Base-by-base conservation (phyloP, 2,329 filamentous ascomycete genomes). In the Bipolaris zeicola region DNA sequence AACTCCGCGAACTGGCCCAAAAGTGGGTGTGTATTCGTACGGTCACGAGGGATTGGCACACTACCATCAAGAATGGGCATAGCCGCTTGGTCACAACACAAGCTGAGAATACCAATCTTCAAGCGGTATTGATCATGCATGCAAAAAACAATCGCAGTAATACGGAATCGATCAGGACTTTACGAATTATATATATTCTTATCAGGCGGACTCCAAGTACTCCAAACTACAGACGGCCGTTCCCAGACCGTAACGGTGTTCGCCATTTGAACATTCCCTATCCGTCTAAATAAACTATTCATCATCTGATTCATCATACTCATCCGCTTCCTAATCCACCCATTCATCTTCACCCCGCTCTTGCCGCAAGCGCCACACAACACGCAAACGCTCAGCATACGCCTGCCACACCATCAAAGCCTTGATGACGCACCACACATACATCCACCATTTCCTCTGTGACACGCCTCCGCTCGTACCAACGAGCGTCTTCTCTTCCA, bases 371-470 rank as follows among this genome's bases (percentile, higher is more conserved):
- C 28, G 10, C 28, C 28, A 31, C 10, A 31, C 28, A 31, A 31
- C 24, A 7, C 39, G 45, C 20, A 18, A 47, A 5, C 41, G 41
- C 6, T 22, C 20, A 39, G 34, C 45, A 34, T 55, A 55, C 10
- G 48, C 53, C 36, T 56, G 48, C 26, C 50, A 49, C 0, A 49
- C 37, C 20, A 54, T 24, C 39, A 57, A 13, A 8, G 34, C 50
- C 11, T 49, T 49, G 28, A 49, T 11, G 6, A 57, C 33, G 22
- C 44, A 44, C 44, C 24, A 26, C 8, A 57, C 31, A 11, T 53
- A 33, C 8, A 39, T 31, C 33, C 33, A 14, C 39, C 50, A 53
- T 26, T 18, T 41, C 1, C 7, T 26, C n/a, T 16, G 16, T 3
- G 6, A 3, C 33, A 55, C 8, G 14, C 47, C 52, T 44, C 52